Conservation (phyloP, 2,329 filamentous ascomycete species). For the Aschersonia sp. region DNA sequence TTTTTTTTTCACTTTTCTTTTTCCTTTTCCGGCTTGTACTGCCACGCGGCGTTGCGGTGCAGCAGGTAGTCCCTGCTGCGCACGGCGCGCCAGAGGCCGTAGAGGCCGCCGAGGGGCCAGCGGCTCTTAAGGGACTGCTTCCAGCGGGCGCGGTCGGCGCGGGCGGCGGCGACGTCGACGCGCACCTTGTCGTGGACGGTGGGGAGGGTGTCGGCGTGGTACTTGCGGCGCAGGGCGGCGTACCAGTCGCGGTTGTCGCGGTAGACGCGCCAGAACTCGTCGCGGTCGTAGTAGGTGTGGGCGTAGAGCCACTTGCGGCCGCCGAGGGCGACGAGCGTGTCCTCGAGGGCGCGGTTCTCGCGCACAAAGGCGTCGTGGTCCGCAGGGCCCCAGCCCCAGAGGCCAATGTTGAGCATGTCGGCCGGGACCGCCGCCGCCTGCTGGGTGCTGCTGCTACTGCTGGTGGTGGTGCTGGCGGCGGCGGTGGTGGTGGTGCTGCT, state of each 20-base stretch:
- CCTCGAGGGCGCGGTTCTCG: constrained; percentile 58
- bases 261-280: constrained; percentile 55
- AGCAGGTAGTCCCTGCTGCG: constrained; percentile 40
- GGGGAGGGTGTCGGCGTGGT: constrained; percentile 45
- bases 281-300: constrained; percentile 66
- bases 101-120: constrained; percentile 43
- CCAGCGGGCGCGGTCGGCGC: constrained; percentile 21
- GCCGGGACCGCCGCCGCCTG: constrained; percentile 5
- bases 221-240: constrained; percentile 45
- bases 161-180: constrained; percentile 33
- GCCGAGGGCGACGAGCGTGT: constrained; percentile 50
- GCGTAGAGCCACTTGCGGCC: constrained; percentile 84
- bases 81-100: constrained; percentile 45
- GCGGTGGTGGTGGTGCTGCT: too few relatives aligned
- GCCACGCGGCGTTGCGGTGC: constrained; percentile 38
- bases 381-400: constrained; percentile 65
- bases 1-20: neutral
- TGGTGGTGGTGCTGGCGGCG: too few relatives aligned
- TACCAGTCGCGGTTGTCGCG: constrained; percentile 39
- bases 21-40: constrained; percentile 25
- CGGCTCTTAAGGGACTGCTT: constrained; percentile 28
- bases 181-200: constrained; percentile 58
- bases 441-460: too few relatives aligned
- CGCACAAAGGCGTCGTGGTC: constrained; percentile 44
- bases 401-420: constrained; percentile 47